Conservation (phyloP, 345 rosid species). For the Eucalyptus cloeziana region DNA sequence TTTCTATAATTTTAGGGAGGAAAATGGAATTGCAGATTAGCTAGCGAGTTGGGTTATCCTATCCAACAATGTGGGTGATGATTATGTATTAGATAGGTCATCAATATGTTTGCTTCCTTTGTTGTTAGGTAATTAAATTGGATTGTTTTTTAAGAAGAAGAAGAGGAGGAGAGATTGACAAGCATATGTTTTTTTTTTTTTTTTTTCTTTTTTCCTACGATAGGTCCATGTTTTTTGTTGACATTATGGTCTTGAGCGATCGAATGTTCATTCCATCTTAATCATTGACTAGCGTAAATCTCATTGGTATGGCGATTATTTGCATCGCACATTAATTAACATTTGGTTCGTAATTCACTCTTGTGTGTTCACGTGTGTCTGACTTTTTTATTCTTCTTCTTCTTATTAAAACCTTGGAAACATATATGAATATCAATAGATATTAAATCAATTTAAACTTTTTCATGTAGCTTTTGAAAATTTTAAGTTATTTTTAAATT, state of each 20-base stretch:
- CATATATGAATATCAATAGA: neutral
- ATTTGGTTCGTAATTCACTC: neutral
- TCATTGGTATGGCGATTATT: neutral
- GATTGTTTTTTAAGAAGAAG: too few relatives aligned
- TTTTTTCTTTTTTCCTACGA: too few relatives aligned
- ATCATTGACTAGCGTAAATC: neutral
- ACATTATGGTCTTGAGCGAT: neutral
- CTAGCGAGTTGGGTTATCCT: neutral
- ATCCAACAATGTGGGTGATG: neutral
- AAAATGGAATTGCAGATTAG: neutral
- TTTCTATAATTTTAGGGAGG: neutral
- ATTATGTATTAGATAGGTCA: neutral
- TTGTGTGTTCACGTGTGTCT: neutral
- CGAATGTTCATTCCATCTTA: neutral
- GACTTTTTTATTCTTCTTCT: neutral
- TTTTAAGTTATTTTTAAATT: neutral
- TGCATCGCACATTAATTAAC: neutral
- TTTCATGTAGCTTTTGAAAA: neutral
- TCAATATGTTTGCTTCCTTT: neutral
- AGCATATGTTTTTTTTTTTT: neutral
- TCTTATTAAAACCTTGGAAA: neutral
- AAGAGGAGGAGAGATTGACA: neutral
- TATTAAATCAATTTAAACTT: neutral
- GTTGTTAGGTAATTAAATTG: neutral
- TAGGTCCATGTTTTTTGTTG: neutral